These are phyloP conservation scores for Phytophthora sp. DNA, from an alignment of 352 stramenopile genomes.

Conservation along the genomic window DNA sequence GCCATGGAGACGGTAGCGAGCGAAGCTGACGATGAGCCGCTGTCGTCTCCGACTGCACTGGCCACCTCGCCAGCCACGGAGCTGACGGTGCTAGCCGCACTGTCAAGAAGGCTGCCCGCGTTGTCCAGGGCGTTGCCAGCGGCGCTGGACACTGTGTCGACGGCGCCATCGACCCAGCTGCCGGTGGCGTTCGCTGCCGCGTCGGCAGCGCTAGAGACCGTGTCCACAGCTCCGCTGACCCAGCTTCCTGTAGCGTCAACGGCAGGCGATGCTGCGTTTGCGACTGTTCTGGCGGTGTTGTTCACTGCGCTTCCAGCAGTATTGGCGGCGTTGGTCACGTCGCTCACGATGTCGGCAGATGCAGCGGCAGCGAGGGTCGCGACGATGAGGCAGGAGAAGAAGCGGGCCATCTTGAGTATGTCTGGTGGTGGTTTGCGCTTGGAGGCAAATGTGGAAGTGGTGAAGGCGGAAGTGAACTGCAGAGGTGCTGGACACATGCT, in stretches of 20 bases:
- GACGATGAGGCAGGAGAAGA: slow-evolving; percentile 26
- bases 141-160: slow-evolving; percentile 16
- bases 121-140: not conserved
- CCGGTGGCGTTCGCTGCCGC: slow-evolving; percentile 16
- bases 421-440: slow-evolving; percentile 3
- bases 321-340: slow-evolving; percentile 18
- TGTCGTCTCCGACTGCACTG: slow-evolving; percentile 14
- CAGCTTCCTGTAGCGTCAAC: slow-evolving; percentile 20
- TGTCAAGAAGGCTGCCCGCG: slow-evolving; percentile 17
- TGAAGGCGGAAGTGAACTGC: not conserved
- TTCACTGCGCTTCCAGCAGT: slow-evolving; percentile 11
- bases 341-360: slow-evolving; percentile 11
- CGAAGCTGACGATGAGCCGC: slow-evolving; percentile 11
- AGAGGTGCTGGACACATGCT: not conserved
- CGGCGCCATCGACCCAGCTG: slow-evolving; percentile 23
- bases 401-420: slow-evolving; percentile 26
- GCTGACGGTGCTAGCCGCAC: slow-evolving; percentile 7
- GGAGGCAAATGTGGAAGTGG: slow-evolving; percentile 30
- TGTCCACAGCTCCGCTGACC: slow-evolving; percentile 14
- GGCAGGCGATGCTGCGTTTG: slow-evolving; percentile 10
- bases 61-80: slow-evolving; percentile 17
- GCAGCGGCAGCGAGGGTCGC: slow-evolving; percentile 5
- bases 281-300: slow-evolving; percentile 2
- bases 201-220: slow-evolving; percentile 18
- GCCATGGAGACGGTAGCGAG: slow-evolving; percentile 16